phyloP scores from a whole-genome alignment of 2,329 filamentous ascomycete species.

The Fusarium mundagurra region DNA sequence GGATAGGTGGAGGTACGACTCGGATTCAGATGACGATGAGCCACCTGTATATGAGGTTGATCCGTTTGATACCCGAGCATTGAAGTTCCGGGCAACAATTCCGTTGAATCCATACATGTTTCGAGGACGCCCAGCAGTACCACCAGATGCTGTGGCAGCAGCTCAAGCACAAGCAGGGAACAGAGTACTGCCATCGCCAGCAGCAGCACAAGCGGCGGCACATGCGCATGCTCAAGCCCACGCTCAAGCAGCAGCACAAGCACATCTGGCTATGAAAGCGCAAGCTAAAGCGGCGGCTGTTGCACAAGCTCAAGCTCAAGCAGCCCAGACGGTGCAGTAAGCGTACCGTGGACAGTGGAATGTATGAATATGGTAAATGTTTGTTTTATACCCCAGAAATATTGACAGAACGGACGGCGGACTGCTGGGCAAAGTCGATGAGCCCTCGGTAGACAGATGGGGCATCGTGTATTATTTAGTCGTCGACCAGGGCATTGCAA shows the following conservation, averaged over 20 bases:
- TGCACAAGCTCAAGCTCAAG: slow-evolving; percentile 33
- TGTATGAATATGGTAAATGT: slow-evolving; percentile 43
- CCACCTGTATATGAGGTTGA: slow-evolving; percentile 80
- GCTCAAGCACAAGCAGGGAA: slow-evolving; percentile 37
- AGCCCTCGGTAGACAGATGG: not conserved
- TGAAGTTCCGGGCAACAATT: slow-evolving; percentile 70
- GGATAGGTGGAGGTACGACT: slow-evolving; percentile 88
- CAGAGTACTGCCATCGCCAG: slow-evolving; percentile 41
- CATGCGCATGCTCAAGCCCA: slow-evolving; percentile 44
- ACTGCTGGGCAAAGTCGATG: slow-evolving; percentile 15
- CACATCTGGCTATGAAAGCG: slow-evolving; percentile 40
- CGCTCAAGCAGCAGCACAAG: slow-evolving; percentile 43
- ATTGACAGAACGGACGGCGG: slow-evolving; percentile 22
- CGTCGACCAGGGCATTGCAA: slow-evolving; percentile 47
- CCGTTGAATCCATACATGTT: slow-evolving; percentile 58
- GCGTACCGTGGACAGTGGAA: slow-evolving; percentile 3
- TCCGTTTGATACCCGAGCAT: slow-evolving; percentile 68
- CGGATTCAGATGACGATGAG: slow-evolving; percentile 86
- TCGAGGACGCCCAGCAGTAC: slow-evolving; percentile 49
- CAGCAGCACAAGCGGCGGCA: slow-evolving; percentile 29
- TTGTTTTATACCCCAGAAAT: slow-evolving; percentile 42
- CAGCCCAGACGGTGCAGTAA: slow-evolving; percentile 32
- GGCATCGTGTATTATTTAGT: slow-evolving; percentile 40
- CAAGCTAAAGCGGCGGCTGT: slow-evolving; percentile 37
- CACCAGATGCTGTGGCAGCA: slow-evolving; percentile 42